Evolutionary conservation across 805 yeast genomes (phyloP).

Genomic region (Grigorovia humatica): DNA sequence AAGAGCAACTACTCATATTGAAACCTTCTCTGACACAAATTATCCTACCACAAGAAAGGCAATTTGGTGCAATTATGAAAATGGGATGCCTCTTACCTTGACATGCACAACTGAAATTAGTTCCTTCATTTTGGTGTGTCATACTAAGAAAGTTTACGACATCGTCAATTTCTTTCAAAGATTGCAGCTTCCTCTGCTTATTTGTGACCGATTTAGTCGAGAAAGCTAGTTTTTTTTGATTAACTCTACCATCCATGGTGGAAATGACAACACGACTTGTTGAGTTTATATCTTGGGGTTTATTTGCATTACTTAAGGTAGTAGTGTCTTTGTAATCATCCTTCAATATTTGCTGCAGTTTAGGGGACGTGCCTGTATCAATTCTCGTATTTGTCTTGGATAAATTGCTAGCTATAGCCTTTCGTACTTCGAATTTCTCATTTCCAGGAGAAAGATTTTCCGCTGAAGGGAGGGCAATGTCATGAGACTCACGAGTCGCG

Average conservation of each 20-base stretch:
- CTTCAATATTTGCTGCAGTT: no score
- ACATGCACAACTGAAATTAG: conserved; percentile 51
- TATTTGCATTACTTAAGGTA: not conserved
- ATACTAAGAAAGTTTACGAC: conserved; percentile 46
- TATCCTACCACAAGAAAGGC: conserved; percentile 88
- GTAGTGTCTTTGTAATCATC: no score
- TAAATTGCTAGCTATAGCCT: not conserved
- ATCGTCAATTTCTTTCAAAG: conserved; percentile 55
- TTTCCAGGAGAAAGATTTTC: no score
- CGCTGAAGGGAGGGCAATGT: no score
- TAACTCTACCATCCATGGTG: no score
- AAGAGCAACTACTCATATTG: conserved; percentile 70
- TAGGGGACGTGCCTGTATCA: no score
- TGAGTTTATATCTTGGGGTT: not conserved
- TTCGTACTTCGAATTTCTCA: no score
- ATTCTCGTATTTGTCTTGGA: not conserved
- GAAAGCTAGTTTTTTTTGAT: no score
- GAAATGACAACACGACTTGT: no score
- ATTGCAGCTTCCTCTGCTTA: conserved; percentile 38
- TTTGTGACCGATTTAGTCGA: no score
- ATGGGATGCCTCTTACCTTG: conserved; percentile 84
- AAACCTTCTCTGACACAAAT: conserved; percentile 80
- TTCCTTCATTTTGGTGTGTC: conserved; percentile 13
- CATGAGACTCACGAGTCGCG: no score
- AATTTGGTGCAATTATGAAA: conserved; percentile 84